A percentile compares a stretch with the other conserved stretches of the same genome.
phyloP scores from a whole-genome alignment of 106 monocot species.

The Posidonia australis region DNA sequence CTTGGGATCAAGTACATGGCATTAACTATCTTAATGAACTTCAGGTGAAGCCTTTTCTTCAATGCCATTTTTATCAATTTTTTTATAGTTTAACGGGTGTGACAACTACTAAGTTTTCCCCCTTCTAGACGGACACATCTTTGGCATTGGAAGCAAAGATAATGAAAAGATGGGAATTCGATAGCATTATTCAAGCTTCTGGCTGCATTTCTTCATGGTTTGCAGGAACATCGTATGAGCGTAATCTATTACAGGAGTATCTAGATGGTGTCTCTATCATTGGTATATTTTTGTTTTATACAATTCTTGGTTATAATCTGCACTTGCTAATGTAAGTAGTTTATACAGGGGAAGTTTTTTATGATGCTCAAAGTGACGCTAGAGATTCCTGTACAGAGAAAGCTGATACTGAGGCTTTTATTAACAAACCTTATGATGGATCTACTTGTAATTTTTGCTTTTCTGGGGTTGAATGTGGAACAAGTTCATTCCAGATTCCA shows the following conservation, averaged over 20 bases:
- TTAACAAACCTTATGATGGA: conserved; percentile 8
- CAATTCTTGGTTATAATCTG: neutral
- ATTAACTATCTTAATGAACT: conserved; percentile 95
- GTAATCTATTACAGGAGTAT: conserved; percentile 43
- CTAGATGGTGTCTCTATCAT: conserved; percentile 31
- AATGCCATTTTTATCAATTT: neutral
- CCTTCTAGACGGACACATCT: conserved; percentile 84
- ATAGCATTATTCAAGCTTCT: conserved; percentile 77
- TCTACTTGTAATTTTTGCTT: neutral
- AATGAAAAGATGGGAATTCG: conserved; percentile 99
- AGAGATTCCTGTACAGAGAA: neutral
- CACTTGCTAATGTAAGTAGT: neutral
- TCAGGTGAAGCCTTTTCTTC: conserved; percentile 46
- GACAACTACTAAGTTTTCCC: conserved; percentile 1
- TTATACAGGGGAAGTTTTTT: conserved; percentile 71
- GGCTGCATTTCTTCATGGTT: conserved; percentile 49
- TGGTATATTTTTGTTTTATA: neutral
- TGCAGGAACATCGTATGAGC: conserved; percentile 48
- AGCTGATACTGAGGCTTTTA: conserved; percentile 7
- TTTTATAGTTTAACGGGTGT: neutral
- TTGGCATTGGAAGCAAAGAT: conserved; percentile 78
- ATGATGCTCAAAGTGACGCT: conserved; percentile 51
- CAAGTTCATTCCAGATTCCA: conserved; percentile 20
- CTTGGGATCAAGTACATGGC: conserved; percentile 78
- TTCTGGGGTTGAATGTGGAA: neutral